Evolutionary conservation across 1,139 yeast species (phyloP).

Genomic region (Debaryomyces fabryi): DNA sequence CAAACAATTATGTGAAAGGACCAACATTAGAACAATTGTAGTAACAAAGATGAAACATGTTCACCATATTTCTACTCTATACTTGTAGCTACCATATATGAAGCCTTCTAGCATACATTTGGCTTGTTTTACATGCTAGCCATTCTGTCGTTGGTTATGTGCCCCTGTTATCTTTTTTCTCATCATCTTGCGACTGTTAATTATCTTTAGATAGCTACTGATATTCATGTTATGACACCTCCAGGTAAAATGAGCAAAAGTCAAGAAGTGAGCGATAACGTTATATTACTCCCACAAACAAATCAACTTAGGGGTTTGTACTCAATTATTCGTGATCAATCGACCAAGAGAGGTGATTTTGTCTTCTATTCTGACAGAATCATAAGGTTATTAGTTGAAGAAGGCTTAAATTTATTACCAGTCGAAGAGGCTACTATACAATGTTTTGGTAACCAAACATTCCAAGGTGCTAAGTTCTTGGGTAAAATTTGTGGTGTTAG

Average conservation of each 20-base stretch:
- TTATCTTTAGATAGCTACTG: not conserved
- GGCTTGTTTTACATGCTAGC: not conserved
- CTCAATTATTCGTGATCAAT: constrained; percentile 82
- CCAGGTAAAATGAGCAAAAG: constrained; percentile 24
- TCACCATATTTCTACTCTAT: not conserved
- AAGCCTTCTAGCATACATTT: not conserved
- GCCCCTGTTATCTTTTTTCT: not conserved
- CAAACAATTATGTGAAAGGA: not conserved
- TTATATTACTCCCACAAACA: constrained; percentile 77
- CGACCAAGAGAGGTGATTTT: constrained; percentile 84
- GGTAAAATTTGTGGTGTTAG: constrained; percentile 98
- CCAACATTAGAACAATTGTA: not conserved
- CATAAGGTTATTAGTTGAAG: constrained; percentile 89
- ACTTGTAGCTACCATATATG: not conserved
- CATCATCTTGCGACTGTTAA: not conserved
- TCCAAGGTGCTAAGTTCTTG: constrained; percentile 77
- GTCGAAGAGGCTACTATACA: constrained; percentile 66
- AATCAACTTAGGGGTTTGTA: constrained; percentile 86
- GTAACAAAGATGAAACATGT: not conserved
- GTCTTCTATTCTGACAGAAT: constrained; percentile 94
- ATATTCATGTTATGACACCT: not conserved
- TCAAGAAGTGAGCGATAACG: constrained; percentile 47
- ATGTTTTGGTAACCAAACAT: constrained; percentile 77
- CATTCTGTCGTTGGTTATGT: not conserved
- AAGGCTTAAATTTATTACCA: constrained; percentile 90